Conservation (phyloP, 2,329 filamentous ascomycete species). For the Cordyceps fumosorosea region DNA sequence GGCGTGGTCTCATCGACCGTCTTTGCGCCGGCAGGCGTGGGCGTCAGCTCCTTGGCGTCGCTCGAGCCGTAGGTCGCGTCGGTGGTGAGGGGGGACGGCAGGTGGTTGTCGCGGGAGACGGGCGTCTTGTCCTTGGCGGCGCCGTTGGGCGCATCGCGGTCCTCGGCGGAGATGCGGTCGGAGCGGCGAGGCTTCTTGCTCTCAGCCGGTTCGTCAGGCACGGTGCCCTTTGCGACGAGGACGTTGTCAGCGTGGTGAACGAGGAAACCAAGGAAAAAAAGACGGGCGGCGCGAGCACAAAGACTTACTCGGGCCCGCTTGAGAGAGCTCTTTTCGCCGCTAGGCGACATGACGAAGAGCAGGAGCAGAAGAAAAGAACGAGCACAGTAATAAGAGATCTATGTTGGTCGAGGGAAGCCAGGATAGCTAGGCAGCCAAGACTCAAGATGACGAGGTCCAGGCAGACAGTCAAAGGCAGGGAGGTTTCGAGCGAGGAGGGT, state of each 20-base stretch:
- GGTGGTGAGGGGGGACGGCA: constrained; percentile 76
- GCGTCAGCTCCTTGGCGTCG: constrained; percentile 62
- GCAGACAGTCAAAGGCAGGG: not conserved
- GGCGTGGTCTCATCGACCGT: constrained; percentile 48
- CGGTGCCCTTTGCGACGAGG: constrained; percentile 48
- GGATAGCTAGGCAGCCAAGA: constrained; percentile 11
- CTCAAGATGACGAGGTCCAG: not conserved
- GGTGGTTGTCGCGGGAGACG: constrained; percentile 56
- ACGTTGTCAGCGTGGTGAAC: constrained; percentile 17
- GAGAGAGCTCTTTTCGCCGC: constrained; percentile 71
- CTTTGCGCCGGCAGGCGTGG: constrained; percentile 58
- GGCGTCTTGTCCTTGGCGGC: constrained; percentile 46
- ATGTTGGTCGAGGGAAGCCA: constrained; percentile 2
- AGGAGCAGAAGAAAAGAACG: constrained; percentile 15
- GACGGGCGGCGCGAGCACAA: constrained; percentile 11
- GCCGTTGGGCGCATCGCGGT: constrained; percentile 4
- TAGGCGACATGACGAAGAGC: constrained; percentile 45
- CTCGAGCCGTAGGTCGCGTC: constrained; percentile 49
- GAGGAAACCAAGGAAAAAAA: constrained; percentile 14
- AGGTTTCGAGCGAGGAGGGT: not conserved
- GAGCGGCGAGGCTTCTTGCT: constrained; percentile 81
- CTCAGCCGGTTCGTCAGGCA: constrained; percentile 57
- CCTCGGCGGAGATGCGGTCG: constrained; percentile 50
- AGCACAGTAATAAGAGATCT: not conserved
- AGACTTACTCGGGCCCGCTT: constrained; percentile 68